Evolutionary conservation across 805 yeast genomes (phyloP), one percentile per base, ranked within the genome.

Genomic region (Ogataea ganodermae): DNA sequence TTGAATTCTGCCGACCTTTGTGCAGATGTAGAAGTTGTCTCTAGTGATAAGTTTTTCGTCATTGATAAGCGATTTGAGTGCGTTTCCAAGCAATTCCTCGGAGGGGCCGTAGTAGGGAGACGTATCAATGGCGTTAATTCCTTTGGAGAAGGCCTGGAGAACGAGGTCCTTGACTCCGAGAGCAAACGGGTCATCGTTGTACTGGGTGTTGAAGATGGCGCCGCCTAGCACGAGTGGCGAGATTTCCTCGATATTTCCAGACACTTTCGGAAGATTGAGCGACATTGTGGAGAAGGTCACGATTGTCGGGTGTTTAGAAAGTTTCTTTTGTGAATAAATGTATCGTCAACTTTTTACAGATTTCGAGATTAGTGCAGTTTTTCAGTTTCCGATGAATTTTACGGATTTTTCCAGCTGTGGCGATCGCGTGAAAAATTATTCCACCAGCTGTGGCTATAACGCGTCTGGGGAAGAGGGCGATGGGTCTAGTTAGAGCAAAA

Each of bases 21-120:
- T 87, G 58, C 89, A 84, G 21, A 92, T 73, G 56, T 75, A 83
- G 63, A 86, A 86, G 16, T 72, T 60, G 4, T 83, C 83, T 49
- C 98, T 74, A 0, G 81, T 73, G 57, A 73, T 65, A 41, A 61
- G 63, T 31, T 74, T 72, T 1, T 62, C 62, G 4, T 61, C 60
- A 7, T 70, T 42, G 4, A 64, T 53, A 24, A 70, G 52, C 1
- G 60, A 46, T 20, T 66, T 63, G 53, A 91, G 68, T 0, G 90
- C 92, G 13, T 73, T 51, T 1, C 98, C 97, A 5, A 88, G 62
- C 12, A 91, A 53, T 16, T 67, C 73, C 60, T 91, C 98, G 4
- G 96, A 86, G 0, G 89, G 89, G 0, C 97, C 97, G 62, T 91
- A 91, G 68, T 88, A 90, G 3, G 97, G 97, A 0, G 97, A 87